phyloP scores from a whole-genome alignment of 2,329 filamentous ascomycete species.

The Plenodomus biglobosus region DNA sequence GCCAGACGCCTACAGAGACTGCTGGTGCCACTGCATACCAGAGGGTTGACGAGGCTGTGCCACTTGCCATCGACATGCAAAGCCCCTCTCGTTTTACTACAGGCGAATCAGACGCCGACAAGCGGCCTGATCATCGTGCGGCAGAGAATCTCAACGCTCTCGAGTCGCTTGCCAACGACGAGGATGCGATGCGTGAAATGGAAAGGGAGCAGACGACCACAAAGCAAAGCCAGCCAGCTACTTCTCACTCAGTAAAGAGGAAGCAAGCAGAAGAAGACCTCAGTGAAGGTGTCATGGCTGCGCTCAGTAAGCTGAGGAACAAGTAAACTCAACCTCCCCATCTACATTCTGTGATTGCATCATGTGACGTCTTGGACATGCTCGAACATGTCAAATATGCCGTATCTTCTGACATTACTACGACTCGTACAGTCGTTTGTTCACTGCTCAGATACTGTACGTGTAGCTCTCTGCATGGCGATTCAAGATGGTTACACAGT shows the following conservation, averaged over 20 bases:
- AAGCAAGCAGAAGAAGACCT: conserved; percentile 50
- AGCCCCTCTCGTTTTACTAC: conserved; percentile 19
- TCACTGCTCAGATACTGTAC: no score
- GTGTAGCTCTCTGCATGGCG: no score
- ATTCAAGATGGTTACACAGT: not conserved
- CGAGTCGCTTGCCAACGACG: conserved; percentile 47
- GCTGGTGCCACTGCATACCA: conserved; percentile 28
- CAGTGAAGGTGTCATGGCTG: conserved; percentile 61
- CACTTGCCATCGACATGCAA: conserved; percentile 30
- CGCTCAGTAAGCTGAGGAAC: conserved; percentile 57
- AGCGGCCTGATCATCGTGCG: conserved; percentile 36
- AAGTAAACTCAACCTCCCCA: conserved; percentile 14
- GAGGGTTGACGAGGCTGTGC: conserved; percentile 34
- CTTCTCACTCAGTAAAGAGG: conserved; percentile 32
- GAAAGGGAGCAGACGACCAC: conserved; percentile 10
- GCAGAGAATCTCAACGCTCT: conserved; percentile 32
- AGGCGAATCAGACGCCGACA: conserved; percentile 40
- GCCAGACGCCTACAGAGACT: conserved; percentile 9
- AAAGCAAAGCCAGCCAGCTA: conserved; percentile 22
- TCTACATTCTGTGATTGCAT: no score
- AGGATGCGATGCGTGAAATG: conserved; percentile 49
- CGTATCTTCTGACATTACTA: no score
- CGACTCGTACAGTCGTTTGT: no score
- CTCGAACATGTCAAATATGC: not conserved
- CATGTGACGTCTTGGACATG: not conserved